Evolutionary conservation across 1,284 basidiomycete genomes (phyloP).

Genomic region (Schizophyllum commune): DNA sequence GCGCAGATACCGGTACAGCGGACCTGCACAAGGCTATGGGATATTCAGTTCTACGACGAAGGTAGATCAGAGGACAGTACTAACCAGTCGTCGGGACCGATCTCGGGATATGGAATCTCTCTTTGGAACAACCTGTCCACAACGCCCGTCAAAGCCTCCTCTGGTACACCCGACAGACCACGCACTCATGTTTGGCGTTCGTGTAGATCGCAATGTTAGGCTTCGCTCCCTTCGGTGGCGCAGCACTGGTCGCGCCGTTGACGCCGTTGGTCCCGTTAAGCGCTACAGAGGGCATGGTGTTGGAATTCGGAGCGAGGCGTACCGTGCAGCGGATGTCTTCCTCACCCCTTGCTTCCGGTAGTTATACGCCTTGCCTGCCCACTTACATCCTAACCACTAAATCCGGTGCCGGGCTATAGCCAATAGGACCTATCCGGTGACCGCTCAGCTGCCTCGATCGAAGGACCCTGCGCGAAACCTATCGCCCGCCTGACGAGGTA

Average conservation of each 20-base stretch:
- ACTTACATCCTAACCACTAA: neutral
- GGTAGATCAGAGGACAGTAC: neutral
- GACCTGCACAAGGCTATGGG: neutral
- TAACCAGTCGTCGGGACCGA: neutral
- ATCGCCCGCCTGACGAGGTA: too few species aligned
- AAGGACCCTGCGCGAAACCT: too few species aligned
- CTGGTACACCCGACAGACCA: neutral
- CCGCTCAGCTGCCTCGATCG: neutral
- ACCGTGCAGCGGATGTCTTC: neutral
- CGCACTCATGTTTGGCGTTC: neutral
- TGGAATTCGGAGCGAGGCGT: neutral
- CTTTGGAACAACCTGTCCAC: neutral
- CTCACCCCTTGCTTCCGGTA: neutral
- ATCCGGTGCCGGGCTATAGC: neutral
- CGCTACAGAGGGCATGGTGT: neutral
- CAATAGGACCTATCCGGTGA: neutral
- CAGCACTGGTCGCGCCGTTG: neutral
- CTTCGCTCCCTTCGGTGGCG: neutral
- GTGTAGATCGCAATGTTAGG: neutral
- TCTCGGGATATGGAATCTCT: neutral
- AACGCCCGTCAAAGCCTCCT: neutral
- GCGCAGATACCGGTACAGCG: neutral
- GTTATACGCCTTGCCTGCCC: neutral
- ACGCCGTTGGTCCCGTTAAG: neutral
- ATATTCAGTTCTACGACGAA: neutral